phyloP scores from a whole-genome alignment of 2,329 filamentous ascomycete genomes.

The Diaporthe australafricana region DNA sequence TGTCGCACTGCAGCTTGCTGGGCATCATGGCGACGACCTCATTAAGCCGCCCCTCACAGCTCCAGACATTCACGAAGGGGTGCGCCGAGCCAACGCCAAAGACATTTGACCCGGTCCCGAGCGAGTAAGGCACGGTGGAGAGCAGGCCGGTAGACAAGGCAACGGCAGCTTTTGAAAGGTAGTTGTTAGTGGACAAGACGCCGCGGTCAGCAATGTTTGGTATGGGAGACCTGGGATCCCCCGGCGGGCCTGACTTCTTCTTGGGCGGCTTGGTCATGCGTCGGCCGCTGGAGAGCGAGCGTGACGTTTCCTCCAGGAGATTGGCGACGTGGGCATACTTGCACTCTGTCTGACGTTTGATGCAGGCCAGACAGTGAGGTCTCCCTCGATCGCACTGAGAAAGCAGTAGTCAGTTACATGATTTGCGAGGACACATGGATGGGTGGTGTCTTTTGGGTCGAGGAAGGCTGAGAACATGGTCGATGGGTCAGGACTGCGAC shows the following conservation, averaged over 20 bases:
- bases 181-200: conserved; percentile 56
- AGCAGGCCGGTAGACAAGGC: conserved; percentile 71
- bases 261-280: conserved; percentile 69
- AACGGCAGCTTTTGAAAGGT: conserved; percentile 61
- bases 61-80: conserved; percentile 88
- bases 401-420: conserved; percentile 14
- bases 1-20: conserved; percentile 80
- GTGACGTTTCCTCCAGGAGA: conserved; percentile 76
- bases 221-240: conserved; percentile 54
- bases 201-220: conserved; percentile 69
- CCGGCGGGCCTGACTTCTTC: conserved; percentile 55
- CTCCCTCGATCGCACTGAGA: conserved; percentile 78
- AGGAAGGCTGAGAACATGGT: neutral
- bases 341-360: conserved; percentile 82
- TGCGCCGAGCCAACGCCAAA: conserved; percentile 85
- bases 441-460: no score
- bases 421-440: no score
- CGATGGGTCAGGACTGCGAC: neutral
- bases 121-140: conserved; percentile 79
- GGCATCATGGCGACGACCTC: conserved; percentile 83
- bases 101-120: conserved; percentile 78
- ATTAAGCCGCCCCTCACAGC: conserved; percentile 77
- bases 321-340: conserved; percentile 82
- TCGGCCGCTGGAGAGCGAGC: conserved; percentile 63
- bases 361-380: conserved; percentile 75